Percentiles rank a stretch among this genome's conserved stretches.
phyloP scores from a whole-genome alignment of 192 early-diverging fungal species.

The Coemansia sp. region DNA sequence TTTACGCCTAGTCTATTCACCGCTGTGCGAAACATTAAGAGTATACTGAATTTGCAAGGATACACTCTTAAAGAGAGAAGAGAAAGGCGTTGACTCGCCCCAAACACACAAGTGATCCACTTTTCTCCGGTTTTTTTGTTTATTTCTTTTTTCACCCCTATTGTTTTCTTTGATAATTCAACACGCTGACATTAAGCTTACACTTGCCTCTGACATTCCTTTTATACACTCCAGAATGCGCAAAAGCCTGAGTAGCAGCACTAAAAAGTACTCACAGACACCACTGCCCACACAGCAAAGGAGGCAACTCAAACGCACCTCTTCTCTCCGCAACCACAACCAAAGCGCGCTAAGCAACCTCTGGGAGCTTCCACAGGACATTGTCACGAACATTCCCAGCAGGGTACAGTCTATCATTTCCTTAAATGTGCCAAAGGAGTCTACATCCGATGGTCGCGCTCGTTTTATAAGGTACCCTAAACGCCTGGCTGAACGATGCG shows the following conservation, averaged over 20 bases:
- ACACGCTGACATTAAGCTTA: not conserved
- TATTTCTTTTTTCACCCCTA: too few relatives aligned
- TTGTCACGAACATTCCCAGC: slow-evolving; percentile 3
- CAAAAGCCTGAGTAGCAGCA: slow-evolving; percentile 3
- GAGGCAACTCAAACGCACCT: slow-evolving; percentile 2
- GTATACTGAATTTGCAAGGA: too few relatives aligned
- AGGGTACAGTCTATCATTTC: slow-evolving; percentile 9
- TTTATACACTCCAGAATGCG: slow-evolving; percentile 7
- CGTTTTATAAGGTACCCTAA: slow-evolving; percentile 3
- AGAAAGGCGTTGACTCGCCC: too few relatives aligned
- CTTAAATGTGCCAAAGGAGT: not conserved
- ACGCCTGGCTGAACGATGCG: not conserved
- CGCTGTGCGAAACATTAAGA: not conserved
- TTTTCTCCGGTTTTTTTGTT: too few relatives aligned
- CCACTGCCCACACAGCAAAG: not conserved
- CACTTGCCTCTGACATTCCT: not conserved
- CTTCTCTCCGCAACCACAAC: not conserved
- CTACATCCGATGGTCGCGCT: not conserved
- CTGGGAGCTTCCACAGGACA: slow-evolving; percentile 11
- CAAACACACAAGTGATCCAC: too few relatives aligned
- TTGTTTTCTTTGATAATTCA: not conserved
- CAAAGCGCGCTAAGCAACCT: slow-evolving; percentile 11
- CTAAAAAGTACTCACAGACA: not conserved
- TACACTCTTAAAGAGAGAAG: too few relatives aligned
- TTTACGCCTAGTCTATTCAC: not conserved